phyloP scores from a whole-genome alignment of 352 stramenopile species.

The Globisporangium barbulae region DNA sequence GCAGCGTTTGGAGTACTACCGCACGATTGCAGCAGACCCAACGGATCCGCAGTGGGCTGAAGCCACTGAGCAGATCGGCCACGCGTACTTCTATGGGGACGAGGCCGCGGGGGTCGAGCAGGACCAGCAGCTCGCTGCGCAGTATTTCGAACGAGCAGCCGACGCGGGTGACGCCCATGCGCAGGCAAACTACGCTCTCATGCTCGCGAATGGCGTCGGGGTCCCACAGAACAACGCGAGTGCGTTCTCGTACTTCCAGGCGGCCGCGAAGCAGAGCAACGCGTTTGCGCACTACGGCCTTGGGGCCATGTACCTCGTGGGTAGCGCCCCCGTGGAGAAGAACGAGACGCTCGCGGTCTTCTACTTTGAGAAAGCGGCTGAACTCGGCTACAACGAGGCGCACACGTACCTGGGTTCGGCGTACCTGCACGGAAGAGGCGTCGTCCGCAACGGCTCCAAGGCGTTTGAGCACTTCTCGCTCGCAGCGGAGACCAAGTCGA shows the following conservation, averaged over 20 bases:
- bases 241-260: slow-evolving; percentile 59
- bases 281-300: slow-evolving; percentile 68
- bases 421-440: slow-evolving; percentile 61
- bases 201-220: slow-evolving; percentile 66
- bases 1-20: slow-evolving; percentile 65
- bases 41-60: slow-evolving; percentile 55
- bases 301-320: slow-evolving; percentile 57
- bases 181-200: slow-evolving; percentile 70
- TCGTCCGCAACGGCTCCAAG: slow-evolving; percentile 34
- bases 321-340: slow-evolving; percentile 32
- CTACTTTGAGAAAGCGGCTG: slow-evolving; percentile 59
- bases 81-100: slow-evolving; percentile 76
- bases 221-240: slow-evolving; percentile 51
- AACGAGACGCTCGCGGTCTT: slow-evolving; percentile 58
- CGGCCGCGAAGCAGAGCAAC: slow-evolving; percentile 45
- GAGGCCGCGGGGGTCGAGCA: slow-evolving; percentile 43
- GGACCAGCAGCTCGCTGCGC: slow-evolving; percentile 44
- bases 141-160: slow-evolving; percentile 67
- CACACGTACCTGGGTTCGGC: slow-evolving; percentile 67
- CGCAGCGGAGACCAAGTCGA: slow-evolving; percentile 46
- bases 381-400: slow-evolving; percentile 54
- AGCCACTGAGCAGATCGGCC: slow-evolving; percentile 59
- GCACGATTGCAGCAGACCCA: slow-evolving; percentile 49
- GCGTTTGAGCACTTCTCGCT: slow-evolving; percentile 63
- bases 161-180: slow-evolving; percentile 58